These are phyloP conservation scores for Mangifera indica DNA, from an alignment of 345 rosid species.

Conservation along the genomic window DNA sequence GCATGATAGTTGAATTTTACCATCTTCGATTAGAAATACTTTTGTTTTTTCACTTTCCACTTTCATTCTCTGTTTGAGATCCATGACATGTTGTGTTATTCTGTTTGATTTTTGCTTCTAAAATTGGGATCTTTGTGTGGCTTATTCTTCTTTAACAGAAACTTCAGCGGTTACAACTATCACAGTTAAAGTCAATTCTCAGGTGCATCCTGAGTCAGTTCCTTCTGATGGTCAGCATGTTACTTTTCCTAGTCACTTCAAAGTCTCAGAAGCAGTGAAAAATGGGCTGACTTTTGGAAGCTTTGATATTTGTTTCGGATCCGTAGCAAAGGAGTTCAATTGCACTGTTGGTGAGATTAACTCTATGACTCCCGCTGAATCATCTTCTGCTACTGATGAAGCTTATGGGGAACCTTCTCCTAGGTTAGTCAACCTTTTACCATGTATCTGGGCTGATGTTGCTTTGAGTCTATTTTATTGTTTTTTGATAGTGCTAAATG, in stretches of 20 bases:
- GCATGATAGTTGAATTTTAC: neutral
- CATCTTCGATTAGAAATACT: neutral
- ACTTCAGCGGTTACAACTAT: slow-evolving; percentile 35
- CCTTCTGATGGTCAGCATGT: slow-evolving; percentile 54
- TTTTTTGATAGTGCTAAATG: slow-evolving; percentile 7
- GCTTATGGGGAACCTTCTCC: slow-evolving; percentile 46
- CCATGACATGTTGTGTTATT: neutral
- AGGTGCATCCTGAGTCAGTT: slow-evolving; percentile 32
- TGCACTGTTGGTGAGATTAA: slow-evolving; percentile 33
- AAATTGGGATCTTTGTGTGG: slow-evolving; percentile 9
- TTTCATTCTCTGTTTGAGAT: neutral
- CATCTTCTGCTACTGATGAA: slow-evolving; percentile 35
- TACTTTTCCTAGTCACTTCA: slow-evolving; percentile 76
- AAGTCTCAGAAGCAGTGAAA: slow-evolving; percentile 62
- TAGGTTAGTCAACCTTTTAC: slow-evolving; percentile 51
- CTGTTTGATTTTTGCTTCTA: neutral
- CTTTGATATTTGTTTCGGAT: slow-evolving; percentile 51
- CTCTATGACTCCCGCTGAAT: slow-evolving; percentile 36
- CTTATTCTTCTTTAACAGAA: slow-evolving; percentile 24
- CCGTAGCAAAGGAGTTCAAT: slow-evolving; percentile 29
- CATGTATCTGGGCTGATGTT: neutral
- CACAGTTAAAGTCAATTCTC: slow-evolving; percentile 32
- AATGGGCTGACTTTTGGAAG: slow-evolving; percentile 87
- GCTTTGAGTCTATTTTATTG: slow-evolving; percentile 1
- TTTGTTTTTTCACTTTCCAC: neutral